Base-by-base conservation (phyloP, 2,329 filamentous ascomycete genomes). In the Talaromyces albobiverticillius region DNA sequence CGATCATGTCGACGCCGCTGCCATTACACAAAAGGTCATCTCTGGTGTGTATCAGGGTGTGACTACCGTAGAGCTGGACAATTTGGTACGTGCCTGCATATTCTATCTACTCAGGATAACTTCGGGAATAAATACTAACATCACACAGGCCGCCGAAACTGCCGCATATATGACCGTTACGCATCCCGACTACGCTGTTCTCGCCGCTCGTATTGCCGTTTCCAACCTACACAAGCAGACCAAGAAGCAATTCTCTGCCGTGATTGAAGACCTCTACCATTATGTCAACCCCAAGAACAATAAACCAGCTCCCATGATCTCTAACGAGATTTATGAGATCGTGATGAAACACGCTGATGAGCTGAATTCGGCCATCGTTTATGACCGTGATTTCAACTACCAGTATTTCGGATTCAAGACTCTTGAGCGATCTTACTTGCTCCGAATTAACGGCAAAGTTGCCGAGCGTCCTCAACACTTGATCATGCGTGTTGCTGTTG, bases 331-430 rank as follows among this genome's bases (percentile, higher is more conserved):
- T 46, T 96, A 96, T 71, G 89, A 96, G 65, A 90, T 85, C 59
- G 88, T 99, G 61, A 94, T 96, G 89, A 89, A 88, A 68, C 91
- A 99, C 76, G 91, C 90, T 66, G 94, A 96, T 54, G 94, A 99
- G 77, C 83, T 99, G 55, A 96, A 99, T 81, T 97, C 93, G 41
- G 94, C 94, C 67, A 97, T 99, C 71, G 93, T 99, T 66, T 99
- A 97, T 68, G 94, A 99, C 78, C 89, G 94, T 64, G 94, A 99
- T 73, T 99, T 99, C 83, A 96, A 97, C 83, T 99, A 99, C 81
- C 94, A 99, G 79, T 99, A 95, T 79, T 99, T 99, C 68, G 94
- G 94, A 61, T 99, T 99, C 86, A 99, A 99, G 84, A 99, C 94
- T 7, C 81, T 99, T 36, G 94, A 99, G 81, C 87, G 94, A 57